Evolutionary conservation across 208 protist genomes (phyloP).

Genomic region (Crithidia acanthocephali): DNA sequence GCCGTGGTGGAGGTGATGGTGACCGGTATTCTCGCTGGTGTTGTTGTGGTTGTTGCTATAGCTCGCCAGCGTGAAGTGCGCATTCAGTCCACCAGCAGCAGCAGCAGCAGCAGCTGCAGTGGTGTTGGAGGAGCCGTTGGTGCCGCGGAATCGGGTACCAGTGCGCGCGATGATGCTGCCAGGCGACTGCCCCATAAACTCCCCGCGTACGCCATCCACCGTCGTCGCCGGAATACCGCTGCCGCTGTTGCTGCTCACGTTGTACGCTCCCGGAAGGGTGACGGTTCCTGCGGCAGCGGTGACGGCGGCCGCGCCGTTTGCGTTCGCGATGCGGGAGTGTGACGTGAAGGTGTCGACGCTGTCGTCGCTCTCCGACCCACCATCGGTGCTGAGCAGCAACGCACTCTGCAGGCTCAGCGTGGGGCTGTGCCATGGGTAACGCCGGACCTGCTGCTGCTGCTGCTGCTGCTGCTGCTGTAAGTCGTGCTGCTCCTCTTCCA

Average conservation of each 20-base stretch:
- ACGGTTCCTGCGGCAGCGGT: background rate
- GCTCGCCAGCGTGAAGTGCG: background rate
- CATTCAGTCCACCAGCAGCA: background rate
- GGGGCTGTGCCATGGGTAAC: constrained; percentile 11
- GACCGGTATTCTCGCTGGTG: background rate
- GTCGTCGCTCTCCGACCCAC: constrained; percentile 14
- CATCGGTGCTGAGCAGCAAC: constrained; percentile 16
- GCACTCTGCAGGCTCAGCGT: constrained; percentile 21
- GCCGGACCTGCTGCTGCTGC: background rate
- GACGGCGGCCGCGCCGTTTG: background rate
- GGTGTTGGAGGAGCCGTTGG: too few relatives aligned
- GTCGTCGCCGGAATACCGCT: background rate
- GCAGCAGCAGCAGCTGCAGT: background rate
- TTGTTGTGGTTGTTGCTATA: background rate
- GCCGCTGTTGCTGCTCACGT: background rate
- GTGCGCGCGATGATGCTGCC: background rate
- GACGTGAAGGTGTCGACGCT: background rate
- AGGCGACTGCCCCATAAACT: too few relatives aligned
- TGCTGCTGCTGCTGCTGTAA: background rate
- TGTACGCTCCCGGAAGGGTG: too few relatives aligned
- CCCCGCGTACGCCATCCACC: background rate
- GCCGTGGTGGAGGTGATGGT: background rate
- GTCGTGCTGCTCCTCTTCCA: background rate
- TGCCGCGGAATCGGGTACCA: background rate
- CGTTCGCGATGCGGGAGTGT: background rate